These are phyloP conservation scores for Centella asiatica DNA, from an alignment of 129 eudicot species.

Conservation along the genomic window DNA sequence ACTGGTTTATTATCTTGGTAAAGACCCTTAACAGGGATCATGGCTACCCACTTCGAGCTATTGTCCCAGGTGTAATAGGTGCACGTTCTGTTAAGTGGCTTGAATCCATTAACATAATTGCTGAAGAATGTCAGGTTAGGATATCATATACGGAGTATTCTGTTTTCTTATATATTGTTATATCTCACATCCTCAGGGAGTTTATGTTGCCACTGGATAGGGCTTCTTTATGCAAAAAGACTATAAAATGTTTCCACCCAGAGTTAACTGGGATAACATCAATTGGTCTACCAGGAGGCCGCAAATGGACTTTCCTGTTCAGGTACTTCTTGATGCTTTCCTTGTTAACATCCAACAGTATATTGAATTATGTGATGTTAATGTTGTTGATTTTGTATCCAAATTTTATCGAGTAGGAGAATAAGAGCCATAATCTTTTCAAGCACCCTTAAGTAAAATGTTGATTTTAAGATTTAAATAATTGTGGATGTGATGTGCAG, in stretches of 20 bases:
- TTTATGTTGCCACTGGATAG: slow-evolving; percentile 37
- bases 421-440: too few relatives aligned
- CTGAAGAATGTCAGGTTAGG: slow-evolving; percentile 84
- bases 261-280: slow-evolving; percentile 92
- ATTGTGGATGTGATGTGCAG: too few relatives aligned
- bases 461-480: too few relatives aligned
- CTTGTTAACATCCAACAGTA: neutral
- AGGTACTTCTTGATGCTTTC: slow-evolving; percentile 42
- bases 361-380: neutral
- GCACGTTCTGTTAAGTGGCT: slow-evolving; percentile 99
- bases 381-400: neutral
- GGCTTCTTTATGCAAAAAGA: slow-evolving; percentile 99
- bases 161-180: neutral
- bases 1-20: slow-evolving; percentile 5
- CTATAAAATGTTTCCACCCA: slow-evolving; percentile 96
- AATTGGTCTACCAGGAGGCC: slow-evolving; percentile 94
- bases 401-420: too few relatives aligned
- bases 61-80: slow-evolving; percentile 97
- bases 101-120: slow-evolving; percentile 74
- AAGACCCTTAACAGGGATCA: slow-evolving; percentile 97
- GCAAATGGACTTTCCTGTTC: slow-evolving; percentile 93
- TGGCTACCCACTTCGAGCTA: slow-evolving; percentile 90
- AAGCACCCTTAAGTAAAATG: too few relatives aligned
- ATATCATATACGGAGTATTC: slow-evolving; percentile 3
- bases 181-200: slow-evolving; percentile 1